Percentiles rank a stretch among this genome's conserved stretches.
phyloP scores from a whole-genome alignment of 257 asterid species.

The Salvia hispanica region DNA sequence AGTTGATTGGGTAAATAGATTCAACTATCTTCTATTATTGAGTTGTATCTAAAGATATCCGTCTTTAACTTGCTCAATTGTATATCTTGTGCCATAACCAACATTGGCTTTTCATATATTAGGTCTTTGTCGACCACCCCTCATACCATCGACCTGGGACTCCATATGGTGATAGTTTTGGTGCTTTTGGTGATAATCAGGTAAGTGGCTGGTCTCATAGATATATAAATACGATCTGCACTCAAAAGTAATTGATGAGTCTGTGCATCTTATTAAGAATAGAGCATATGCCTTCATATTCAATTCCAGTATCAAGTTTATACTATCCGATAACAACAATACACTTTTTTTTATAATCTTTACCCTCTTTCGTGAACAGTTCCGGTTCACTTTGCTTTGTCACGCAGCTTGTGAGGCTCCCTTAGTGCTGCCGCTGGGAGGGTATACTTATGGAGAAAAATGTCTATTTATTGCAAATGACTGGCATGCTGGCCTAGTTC shows the following conservation, averaged over 20 bases:
- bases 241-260: not conserved
- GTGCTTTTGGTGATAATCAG: slow-evolving; percentile 99
- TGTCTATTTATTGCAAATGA: slow-evolving; percentile 94
- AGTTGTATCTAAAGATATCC: slow-evolving; percentile 12
- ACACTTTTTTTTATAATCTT: slow-evolving; percentile 29
- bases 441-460: slow-evolving; percentile 88
- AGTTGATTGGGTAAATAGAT: slow-evolving; percentile 85
- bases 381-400: slow-evolving; percentile 92
- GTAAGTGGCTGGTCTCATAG: slow-evolving; percentile 40
- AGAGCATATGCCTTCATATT: not conserved
- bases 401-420: slow-evolving; percentile 99
- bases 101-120: slow-evolving; percentile 24
- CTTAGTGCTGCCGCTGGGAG: slow-evolving; percentile 87
- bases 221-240: slow-evolving; percentile 14
- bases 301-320: not conserved
- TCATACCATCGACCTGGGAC: slow-evolving; percentile 90
- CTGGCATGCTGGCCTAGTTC: slow-evolving; percentile 99
- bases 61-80: not conserved
- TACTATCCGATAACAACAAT: slow-evolving; percentile 1
- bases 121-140: slow-evolving; percentile 93
- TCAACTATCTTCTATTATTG: slow-evolving; percentile 16
- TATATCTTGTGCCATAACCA: not conserved
- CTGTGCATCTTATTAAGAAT: not conserved
- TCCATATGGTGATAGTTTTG: slow-evolving; percentile 86
- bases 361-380: slow-evolving; percentile 54